These are phyloP conservation scores for Friedmanniomyces endolithicus DNA, from an alignment of 495 filamentous ascomycete species.

Conservation along the genomic window DNA sequence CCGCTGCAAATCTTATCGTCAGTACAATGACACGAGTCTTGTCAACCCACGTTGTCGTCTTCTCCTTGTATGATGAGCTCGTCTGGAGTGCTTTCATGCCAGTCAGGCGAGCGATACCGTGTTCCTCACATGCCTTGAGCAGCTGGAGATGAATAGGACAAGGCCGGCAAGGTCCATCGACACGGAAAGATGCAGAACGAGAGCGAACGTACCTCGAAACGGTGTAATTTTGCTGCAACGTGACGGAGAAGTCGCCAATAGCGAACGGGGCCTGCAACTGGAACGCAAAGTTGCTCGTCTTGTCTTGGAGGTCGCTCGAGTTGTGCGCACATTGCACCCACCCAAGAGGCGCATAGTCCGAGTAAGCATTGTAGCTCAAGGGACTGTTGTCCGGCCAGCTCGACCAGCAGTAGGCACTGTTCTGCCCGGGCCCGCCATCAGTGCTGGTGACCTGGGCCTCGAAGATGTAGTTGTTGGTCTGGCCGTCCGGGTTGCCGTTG, in stretches of 20 bases:
- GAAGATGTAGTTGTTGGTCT: constrained; percentile 5
- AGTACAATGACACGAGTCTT: not conserved
- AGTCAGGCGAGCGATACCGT: too few species aligned
- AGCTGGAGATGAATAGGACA: too few species aligned
- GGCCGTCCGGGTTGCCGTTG: constrained; percentile 3
- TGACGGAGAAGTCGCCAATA: not conserved
- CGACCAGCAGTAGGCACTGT: not conserved
- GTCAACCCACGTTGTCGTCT: too few species aligned
- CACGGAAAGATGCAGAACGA: not conserved
- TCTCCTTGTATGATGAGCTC: too few species aligned
- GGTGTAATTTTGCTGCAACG: not conserved
- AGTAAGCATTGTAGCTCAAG: not conserved
- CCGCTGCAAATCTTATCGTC: not conserved
- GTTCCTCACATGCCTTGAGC: too few species aligned
- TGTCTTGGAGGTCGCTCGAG: not conserved
- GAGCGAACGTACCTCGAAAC: not conserved
- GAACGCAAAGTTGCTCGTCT: not conserved
- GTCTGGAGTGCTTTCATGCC: too few species aligned
- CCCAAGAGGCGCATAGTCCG: not conserved
- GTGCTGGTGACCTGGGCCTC: not conserved
- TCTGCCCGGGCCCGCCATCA: not conserved
- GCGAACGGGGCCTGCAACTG: not conserved
- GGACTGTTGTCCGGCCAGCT: not conserved
- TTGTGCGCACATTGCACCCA: not conserved
- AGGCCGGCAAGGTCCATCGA: not conserved